A percentile compares a stretch with the other conserved stretches of the same genome.
These are phyloP conservation scores for Datura wrightii DNA, from an alignment of 257 asterid genomes.

Conservation along the genomic window DNA sequence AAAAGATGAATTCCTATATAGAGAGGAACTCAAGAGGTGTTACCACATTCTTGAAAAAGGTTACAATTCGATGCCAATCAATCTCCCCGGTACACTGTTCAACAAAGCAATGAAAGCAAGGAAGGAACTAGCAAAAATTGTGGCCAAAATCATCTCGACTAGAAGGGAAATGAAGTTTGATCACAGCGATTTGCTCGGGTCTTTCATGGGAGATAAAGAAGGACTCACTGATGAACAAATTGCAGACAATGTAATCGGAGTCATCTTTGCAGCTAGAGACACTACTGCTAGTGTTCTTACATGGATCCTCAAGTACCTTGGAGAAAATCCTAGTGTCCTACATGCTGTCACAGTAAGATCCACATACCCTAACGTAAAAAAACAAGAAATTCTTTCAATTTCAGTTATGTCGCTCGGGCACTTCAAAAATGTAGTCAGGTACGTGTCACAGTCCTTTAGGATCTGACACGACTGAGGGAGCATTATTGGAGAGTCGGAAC, in stretches of 20 bases:
- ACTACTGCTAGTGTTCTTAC: constrained; percentile 56
- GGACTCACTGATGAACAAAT: constrained; percentile 50
- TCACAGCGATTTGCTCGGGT: constrained; percentile 46
- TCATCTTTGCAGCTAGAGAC: constrained; percentile 52
- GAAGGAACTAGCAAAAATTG: constrained; percentile 44
- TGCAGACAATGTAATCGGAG: constrained; percentile 54
- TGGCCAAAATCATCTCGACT: constrained; percentile 41
- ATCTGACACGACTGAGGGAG: too few relatives aligned
- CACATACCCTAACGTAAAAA: not conserved
- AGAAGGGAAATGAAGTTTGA: constrained; percentile 40
- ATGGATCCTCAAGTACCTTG: constrained; percentile 53
- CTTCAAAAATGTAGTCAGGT: not conserved
- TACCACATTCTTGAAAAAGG: constrained; percentile 54
- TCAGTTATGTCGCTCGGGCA: not conserved
- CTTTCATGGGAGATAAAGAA: constrained; percentile 48
- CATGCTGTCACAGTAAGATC: constrained; percentile 49
- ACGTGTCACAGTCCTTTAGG: too few relatives aligned
- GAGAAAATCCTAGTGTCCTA: constrained; percentile 49
- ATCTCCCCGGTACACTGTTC: constrained; percentile 52
- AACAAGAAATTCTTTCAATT: too few relatives aligned
- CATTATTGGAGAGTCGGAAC: not conserved
- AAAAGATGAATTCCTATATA: constrained; percentile 40
- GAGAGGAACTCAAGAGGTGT: constrained; percentile 49
- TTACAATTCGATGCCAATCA: constrained; percentile 55
- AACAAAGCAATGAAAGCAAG: constrained; percentile 56